Evolutionary conservation across 495 filamentous ascomycete genomes (phyloP), one percentile per base, ranked within the genome.

Genomic region (Rostrohypoxylon terebratum): DNA sequence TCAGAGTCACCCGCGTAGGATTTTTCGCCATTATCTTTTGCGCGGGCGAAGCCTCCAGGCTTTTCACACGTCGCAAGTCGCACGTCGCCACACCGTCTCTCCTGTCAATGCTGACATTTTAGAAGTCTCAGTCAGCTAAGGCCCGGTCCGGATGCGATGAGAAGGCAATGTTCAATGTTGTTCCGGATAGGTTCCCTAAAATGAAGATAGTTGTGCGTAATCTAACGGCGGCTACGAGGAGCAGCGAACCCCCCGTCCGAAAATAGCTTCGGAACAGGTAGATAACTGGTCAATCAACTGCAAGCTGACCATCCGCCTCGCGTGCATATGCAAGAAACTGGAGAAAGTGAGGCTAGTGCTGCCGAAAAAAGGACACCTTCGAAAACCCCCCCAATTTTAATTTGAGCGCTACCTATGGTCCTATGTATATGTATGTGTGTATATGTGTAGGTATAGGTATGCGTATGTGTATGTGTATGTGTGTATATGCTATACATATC

Each of bases 321-420:
- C 71, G 66, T 70, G 66, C 62, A 68, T 69, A 74, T 74, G 66
- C 71, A 74, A 59, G 62, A 70, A 57, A 74, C 50, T 66, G 57
- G 71, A 69, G 71, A 45, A 74, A 74, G 28, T 31, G 58, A 74
- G 62, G 66, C 71, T 69, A 69, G 51, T 69, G 62, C 36, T 74
- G 50, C 71, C 71, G 62, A 66, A 66, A 69, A 63, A 74, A 34
- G 71, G 62, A 66, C 48, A 63, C 53, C 48, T 48, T 36, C 28
- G 28, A 28, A 28, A 21, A 70, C 48, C 64, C 71, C 71, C 64
- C 58, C 69, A 62, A n/a, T 61, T 63, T 42, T 57, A 21, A 25
- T 33, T 36, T 33, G 33, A 62, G 50, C 42, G 55, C 20, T 48
- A n/a, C n/a, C n/a, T n/a, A n/a, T n/a, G n/a, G n/a, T n/a, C n/a